Evolutionary conservation across 441 rosid species (phyloP).

Genomic region (Adansonia madagascariensis): DNA sequence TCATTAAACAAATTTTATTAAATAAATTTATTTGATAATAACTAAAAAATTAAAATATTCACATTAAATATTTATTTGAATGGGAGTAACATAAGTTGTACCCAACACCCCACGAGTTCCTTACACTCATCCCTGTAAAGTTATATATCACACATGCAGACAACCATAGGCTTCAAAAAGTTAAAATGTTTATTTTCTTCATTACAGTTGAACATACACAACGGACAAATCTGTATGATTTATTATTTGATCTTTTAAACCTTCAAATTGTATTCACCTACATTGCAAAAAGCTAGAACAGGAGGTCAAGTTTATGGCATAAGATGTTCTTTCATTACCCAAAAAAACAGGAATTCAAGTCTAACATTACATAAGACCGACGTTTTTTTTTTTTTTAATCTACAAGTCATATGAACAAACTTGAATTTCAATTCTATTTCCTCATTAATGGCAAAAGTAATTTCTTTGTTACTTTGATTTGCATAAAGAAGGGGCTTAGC

Average conservation of each 20-base stretch:
- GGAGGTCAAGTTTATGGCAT: neutral
- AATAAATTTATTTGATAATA: too few relatives aligned
- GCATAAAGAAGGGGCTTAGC: neutral
- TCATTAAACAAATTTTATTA: too few relatives aligned
- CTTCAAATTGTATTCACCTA: neutral
- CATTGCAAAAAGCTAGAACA: neutral
- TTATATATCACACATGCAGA: too few relatives aligned
- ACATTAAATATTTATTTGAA: too few relatives aligned
- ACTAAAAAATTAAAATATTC: too few relatives aligned
- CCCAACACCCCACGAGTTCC: too few relatives aligned
- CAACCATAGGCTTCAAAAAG: too few relatives aligned
- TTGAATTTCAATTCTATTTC: neutral
- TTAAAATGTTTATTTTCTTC: neutral
- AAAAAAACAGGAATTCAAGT: neutral
- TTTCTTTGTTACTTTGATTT: neutral
- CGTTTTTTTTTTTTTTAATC: neutral
- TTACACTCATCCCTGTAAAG: too few relatives aligned
- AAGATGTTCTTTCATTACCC: neutral
- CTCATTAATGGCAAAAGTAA: neutral
- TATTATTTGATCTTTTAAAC: neutral
- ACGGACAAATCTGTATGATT: neutral
- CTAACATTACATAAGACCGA: neutral
- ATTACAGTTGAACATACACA: neutral
- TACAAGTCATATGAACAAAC: constrained; percentile 11
- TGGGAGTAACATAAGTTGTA: too few relatives aligned